Base-by-base conservation (phyloP, 2,329 filamentous ascomycete species). In the Triangularia setosa region DNA sequence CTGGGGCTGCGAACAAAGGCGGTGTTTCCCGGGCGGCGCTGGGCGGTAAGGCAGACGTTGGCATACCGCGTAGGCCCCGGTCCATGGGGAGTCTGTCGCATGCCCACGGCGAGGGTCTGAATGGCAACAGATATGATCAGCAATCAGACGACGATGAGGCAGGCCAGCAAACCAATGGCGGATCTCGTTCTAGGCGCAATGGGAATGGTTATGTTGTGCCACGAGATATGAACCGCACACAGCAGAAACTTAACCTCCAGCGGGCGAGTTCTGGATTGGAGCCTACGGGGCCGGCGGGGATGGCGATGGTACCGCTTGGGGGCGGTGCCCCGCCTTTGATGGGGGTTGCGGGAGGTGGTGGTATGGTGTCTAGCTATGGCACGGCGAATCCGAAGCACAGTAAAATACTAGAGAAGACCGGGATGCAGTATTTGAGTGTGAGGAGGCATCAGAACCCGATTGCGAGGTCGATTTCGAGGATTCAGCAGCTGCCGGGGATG, bases 241-340 rank as follows among this genome's bases (percentile, higher is more conserved):
- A 92, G 75, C 89, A 92, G 74, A 92, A 92, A 71, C 79, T 92
- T 14, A 89, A 91, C 76, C 81, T 92, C 1, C 89, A 92, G 72
- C 84, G 90, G 40, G 89, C 88, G 28, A 90, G 88, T 72, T 91
- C 89, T 3, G 86, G 84, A 68, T 88, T 92, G 57, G 89, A 92
- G 69, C 86, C 87, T 72, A 73, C 67, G 73, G 67, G 66, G 70
- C 71, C 21, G 73, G 68, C 63, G 71, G 64, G 52, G 72, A 67
- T 66, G 69, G 61, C 56, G 71, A 53, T 6, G 72, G 74, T 1
- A 74, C 72, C 23, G 79, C n/a, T 80, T 4, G 76, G 77, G 1
- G 76, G 77, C 7, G 79, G 79, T 12, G 75, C 78, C 4, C 80
- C 78, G 1, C 40, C 14, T 23, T 86, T 48, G 18, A 48, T 48